A percentile compares a stretch with the other conserved stretches of the same genome.
Conservation (phyloP, 73 alveolate species). For the Paramecium caudatum region DNA sequence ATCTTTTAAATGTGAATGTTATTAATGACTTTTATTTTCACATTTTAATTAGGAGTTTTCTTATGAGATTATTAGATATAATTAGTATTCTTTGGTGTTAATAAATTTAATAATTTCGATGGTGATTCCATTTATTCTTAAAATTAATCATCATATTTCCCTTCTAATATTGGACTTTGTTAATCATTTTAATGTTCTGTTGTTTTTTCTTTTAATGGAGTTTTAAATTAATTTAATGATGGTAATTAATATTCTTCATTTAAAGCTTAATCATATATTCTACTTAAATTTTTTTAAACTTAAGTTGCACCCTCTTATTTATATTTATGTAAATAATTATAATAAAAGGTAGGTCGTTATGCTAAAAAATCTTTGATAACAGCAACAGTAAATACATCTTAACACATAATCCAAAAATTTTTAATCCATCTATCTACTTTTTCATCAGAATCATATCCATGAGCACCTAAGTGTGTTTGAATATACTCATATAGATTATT, state of each 20-base stretch:
- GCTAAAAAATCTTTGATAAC: conserved; percentile 60
- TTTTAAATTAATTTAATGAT: conserved; percentile 39
- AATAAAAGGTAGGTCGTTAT: conserved; percentile 54
- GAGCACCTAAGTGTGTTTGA: conserved; percentile 28
- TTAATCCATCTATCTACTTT: conserved; percentile 67
- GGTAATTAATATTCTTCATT: conserved; percentile 70
- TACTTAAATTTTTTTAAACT: conserved; percentile 31
- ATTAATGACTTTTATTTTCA: conserved; percentile 13
- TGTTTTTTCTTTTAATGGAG: conserved; percentile 46
- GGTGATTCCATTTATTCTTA: conserved; percentile 53
- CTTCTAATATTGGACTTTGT: not conserved
- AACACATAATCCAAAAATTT: conserved; percentile 71
- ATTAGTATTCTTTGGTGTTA: conserved; percentile 33
- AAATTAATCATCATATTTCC: not conserved
- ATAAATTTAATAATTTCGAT: conserved; percentile 39
- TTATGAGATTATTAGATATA: not conserved
- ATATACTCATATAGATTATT: conserved; percentile 62
- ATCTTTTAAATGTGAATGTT: conserved; percentile 54
- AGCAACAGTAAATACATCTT: conserved; percentile 65
- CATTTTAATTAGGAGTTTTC: conserved; percentile 37
- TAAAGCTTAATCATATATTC: conserved; percentile 35
- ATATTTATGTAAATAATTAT: conserved; percentile 55
- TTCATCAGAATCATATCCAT: conserved; percentile 54
- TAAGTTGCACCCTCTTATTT: conserved; percentile 20
- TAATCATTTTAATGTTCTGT: not conserved